Evolutionary conservation across 495 filamentous ascomycete genomes (phyloP).

Genomic region (Penicillium parvum): DNA sequence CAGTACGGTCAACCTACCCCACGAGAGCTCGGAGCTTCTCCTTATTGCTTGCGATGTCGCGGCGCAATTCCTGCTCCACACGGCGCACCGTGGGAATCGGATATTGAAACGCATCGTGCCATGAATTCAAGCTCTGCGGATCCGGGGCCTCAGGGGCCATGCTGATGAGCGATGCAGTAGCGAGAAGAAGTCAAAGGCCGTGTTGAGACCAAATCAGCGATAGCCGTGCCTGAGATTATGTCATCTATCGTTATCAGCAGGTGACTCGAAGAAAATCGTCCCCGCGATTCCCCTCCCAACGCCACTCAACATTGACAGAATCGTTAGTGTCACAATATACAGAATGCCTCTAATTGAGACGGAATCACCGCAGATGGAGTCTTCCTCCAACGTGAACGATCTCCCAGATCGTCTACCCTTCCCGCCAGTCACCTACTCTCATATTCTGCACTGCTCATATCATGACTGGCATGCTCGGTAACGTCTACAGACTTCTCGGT

Average conservation of each 20-base stretch:
- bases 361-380: conserved; percentile 12
- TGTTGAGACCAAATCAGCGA: conserved; percentile 14
- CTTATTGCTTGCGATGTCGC: conserved; percentile 72
- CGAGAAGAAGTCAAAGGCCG: conserved; percentile 1
- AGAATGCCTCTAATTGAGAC: conserved; percentile 35
- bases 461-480: conserved; percentile 77
- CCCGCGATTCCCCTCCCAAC: conserved; percentile 20
- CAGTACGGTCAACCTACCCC: conserved; percentile 50
- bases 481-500: conserved; percentile 1
- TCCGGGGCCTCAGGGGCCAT: conserved; percentile 59
- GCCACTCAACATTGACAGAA: not conserved
- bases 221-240: conserved; percentile 7
- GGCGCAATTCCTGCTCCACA: conserved; percentile 60
- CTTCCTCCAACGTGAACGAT: conserved; percentile 14
- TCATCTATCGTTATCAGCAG: conserved; percentile 26
- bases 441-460: conserved; percentile 93
- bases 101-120: conserved; percentile 66
- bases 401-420: conserved; percentile 57
- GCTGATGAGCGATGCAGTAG: conserved; percentile 14
- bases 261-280: conserved; percentile 22
- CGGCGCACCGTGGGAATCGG: conserved; percentile 59
- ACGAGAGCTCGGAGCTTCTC: conserved; percentile 86
- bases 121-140: conserved; percentile 54
- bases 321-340: conserved; percentile 2
- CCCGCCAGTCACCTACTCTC: conserved; percentile 72